Percentiles rank a stretch among this genome's conserved stretches.
These are phyloP conservation scores for Halteria grandinella DNA, from an alignment of 73 alveolate species.

Conservation along the genomic window DNA sequence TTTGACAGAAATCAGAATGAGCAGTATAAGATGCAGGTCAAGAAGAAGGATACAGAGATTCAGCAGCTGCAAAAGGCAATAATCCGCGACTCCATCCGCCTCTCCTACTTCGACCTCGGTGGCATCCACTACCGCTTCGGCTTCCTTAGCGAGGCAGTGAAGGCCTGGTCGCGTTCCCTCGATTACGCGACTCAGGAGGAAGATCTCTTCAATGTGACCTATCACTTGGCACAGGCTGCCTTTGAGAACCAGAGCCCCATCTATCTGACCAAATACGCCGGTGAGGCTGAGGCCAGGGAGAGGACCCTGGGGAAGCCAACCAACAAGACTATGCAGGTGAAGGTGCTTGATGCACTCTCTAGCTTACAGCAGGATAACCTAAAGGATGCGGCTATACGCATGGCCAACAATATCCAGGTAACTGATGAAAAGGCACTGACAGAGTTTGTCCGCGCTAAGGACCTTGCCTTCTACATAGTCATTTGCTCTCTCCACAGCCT, in stretches of 20 bases:
- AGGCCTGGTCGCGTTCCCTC: slow-evolving; percentile 44
- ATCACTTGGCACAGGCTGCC: slow-evolving; percentile 44
- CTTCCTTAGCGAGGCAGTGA: slow-evolving; percentile 43
- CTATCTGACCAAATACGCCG: slow-evolving; percentile 52
- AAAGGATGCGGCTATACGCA: slow-evolving; percentile 31
- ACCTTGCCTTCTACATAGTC: slow-evolving; percentile 41
- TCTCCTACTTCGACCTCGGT: slow-evolving; percentile 50
- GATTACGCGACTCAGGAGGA: slow-evolving; percentile 50
- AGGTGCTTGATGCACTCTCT: slow-evolving; percentile 49
- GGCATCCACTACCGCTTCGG: slow-evolving; percentile 59
- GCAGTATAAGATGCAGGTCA: slow-evolving; percentile 40
- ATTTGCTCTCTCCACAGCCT: slow-evolving; percentile 15
- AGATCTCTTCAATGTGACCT: slow-evolving; percentile 40
- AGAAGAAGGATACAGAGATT: slow-evolving; percentile 63
- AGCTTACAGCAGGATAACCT: slow-evolving; percentile 9
- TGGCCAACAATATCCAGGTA: not conserved
- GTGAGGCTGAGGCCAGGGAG: slow-evolving; percentile 59
- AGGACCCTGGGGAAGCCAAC: slow-evolving; percentile 31
- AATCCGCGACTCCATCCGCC: slow-evolving; percentile 49
- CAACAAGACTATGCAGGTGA: not conserved
- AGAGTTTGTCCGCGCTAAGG: not conserved
- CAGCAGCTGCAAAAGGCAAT: slow-evolving; percentile 32
- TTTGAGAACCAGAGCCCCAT: slow-evolving; percentile 8
- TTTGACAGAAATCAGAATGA: too few relatives aligned
- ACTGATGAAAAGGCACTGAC: slow-evolving; percentile 1